A percentile compares a stretch with the other conserved stretches of the same genome.
Conservation (phyloP, 164 flowering plant genomes). For the Cinnamomum micranthum region DNA sequence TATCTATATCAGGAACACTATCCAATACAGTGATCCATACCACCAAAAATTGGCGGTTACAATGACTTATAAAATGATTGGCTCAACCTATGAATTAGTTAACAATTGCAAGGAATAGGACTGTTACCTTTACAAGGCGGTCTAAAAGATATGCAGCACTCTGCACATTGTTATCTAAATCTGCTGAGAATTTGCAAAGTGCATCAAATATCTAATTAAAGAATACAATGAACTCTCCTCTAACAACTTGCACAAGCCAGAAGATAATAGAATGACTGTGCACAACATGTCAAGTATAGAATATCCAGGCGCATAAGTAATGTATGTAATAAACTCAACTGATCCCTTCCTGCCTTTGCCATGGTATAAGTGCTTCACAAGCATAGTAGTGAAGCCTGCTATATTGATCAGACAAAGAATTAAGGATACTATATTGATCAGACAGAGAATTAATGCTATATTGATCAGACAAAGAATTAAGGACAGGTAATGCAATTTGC, state of each 20-base stretch:
- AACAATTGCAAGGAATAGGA: not conserved
- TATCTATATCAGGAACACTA: slow-evolving; percentile 96
- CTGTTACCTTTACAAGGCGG: too few species aligned
- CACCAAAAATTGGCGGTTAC: slow-evolving; percentile 91
- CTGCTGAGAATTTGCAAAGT: too few species aligned
- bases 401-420: slow-evolving; percentile 87
- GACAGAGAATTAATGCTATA: too few species aligned
- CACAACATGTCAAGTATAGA: too few species aligned
- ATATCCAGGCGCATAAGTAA: too few species aligned
- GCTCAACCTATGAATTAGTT: too few species aligned
- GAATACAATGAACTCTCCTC: too few species aligned
- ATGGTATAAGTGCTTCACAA: slow-evolving; percentile 96
- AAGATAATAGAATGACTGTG: not conserved
- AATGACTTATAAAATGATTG: slow-evolving; percentile 69
- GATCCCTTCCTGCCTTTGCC: slow-evolving; percentile 66
- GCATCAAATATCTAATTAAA: too few species aligned
- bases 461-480: too few species aligned
- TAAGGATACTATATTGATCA: slow-evolving; percentile 57
- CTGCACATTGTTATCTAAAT: too few species aligned
- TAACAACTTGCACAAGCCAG: slow-evolving; percentile 40
- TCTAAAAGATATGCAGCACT: too few species aligned
- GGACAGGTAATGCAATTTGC: not conserved
- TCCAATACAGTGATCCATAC: slow-evolving; percentile 99
- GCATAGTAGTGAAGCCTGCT: slow-evolving; percentile 98
- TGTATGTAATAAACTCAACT: not conserved